Evolutionary conservation across 176 grass and related monocot species (phyloP), one percentile per base, ranked within the genome.

Genomic region (Eleusine indica): DNA sequence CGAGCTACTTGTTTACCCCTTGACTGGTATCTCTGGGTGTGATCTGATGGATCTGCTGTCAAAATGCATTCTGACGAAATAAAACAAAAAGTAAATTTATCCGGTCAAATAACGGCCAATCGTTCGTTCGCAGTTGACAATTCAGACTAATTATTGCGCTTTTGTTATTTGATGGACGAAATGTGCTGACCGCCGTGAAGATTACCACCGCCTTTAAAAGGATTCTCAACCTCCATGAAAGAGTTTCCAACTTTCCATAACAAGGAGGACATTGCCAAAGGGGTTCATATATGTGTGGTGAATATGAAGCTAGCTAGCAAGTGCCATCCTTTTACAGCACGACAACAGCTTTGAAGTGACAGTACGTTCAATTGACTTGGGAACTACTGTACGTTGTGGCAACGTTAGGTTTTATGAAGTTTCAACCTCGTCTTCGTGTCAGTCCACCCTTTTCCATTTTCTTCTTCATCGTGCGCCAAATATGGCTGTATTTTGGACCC

Each of bases 191-290:
- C 69, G 25, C 25, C 57, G 15, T 4, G 44, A 47, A 47, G 9
- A 47, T 2, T 47, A 10, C 0, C 9, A 47, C 44, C 11, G 2
- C 6, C 56, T 64, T 64, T 25, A 7, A 66, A 53, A 83, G 10
- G 66, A 78, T 88, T 72, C 48, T 79, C 38, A 39, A 2, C 68
- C 48, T 42, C 54, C 53, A 65, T 46, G 52, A 43, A 3, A 61
- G 85, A 39, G 12, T 35, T 52, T 42, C 66, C 41, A 70, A 25
- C 22, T 37, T 41, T 41, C 75, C 32, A 35, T 35, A 35, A 35
- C 32, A 35, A 35, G 32, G 32, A 35, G 2, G 32, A 35, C 32
- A 35, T 35, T 35, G 32, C 32, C 32, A 35, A 35, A 35, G 32
- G 32, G 32, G 32, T 35, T 35, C 2, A 35, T 35, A 35, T 35